Evolutionary conservation across 2,329 filamentous ascomycete genomes (phyloP), one percentile per base, ranked within the genome.

Genomic region (Beauveria varroae): DNA sequence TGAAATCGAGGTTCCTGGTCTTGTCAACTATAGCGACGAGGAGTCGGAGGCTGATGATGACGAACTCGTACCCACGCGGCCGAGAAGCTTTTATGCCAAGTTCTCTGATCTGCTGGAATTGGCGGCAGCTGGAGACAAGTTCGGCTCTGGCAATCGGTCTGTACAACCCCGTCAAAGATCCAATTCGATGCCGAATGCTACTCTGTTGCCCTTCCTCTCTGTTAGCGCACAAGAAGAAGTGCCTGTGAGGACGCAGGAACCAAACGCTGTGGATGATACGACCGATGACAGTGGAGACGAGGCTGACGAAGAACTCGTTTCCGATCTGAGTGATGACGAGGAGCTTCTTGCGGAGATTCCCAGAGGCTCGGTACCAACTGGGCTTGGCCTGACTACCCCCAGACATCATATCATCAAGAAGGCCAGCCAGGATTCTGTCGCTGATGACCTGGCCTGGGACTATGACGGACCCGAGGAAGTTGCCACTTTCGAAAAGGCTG

Each of bases 1-100:
- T 51, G 91, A 96, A 70, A 95, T 96, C 47, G 89, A 95, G 68
- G 82, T 91, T 50, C 89, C 89, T 3, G 89, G 88, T 0, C 78
- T 91, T 5, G 84, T 81, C 1, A 73, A 72, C 14, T 81, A 86
- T 65, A 84, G 79, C 61, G 86, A 90, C 61, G 86, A 87, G 16
- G 87, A 88, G 57, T 78, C 78, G 6, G 76, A 77, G 14, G 77
- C 76, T 9, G 72, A 77, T 2, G 71, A 74, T 5, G 72, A 74
- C 1, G 72, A 74, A 1, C 63, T 64, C 5, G 63, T 65, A 22
- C 58, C 69, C 2, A 55, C 64, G 22, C 78, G 82, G 12, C 81
- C 81, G 2, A 79, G 78, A 68, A 85, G 82, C 66, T 65, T 75
- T 41, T 60, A 68, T 28, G 67, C 70, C 47, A 58, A 63, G 10